phyloP scores from a whole-genome alignment of 345 rosid genomes.

The Populus nigra region DNA sequence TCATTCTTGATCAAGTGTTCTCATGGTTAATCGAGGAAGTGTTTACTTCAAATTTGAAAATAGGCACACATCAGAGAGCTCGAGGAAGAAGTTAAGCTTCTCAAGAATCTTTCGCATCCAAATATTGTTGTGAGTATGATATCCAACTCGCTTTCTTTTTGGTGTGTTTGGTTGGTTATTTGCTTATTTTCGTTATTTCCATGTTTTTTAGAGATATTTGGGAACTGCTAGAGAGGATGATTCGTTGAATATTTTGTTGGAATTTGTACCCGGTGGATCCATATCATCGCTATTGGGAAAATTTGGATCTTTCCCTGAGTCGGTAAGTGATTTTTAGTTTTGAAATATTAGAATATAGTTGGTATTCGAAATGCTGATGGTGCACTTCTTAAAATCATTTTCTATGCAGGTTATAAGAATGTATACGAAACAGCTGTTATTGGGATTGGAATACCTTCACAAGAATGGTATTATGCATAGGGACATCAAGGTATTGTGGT shows the following conservation, averaged over 20 bases:
- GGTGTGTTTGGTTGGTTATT: constrained; percentile 3
- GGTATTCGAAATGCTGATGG: not conserved
- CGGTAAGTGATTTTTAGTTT: constrained; percentile 31
- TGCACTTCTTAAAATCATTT: constrained; percentile 8
- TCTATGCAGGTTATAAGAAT: constrained; percentile 28
- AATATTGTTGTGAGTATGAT: constrained; percentile 33
- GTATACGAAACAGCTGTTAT: constrained; percentile 32
- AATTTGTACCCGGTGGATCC: constrained; percentile 38
- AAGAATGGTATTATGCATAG: constrained; percentile 33
- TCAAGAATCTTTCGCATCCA: constrained; percentile 34
- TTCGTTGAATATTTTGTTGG: constrained; percentile 34
- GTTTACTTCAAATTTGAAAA: constrained; percentile 9
- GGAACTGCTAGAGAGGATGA: constrained; percentile 37
- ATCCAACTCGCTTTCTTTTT: not conserved
- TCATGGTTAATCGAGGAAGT: not conserved
- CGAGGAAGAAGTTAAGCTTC: constrained; percentile 40
- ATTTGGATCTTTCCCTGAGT: constrained; percentile 36
- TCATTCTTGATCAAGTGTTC: not conserved
- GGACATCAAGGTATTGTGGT: constrained; percentile 29
- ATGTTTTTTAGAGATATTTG: constrained; percentile 29
- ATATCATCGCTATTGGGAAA: constrained; percentile 34
- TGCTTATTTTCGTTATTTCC: not conserved
- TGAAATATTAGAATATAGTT: not conserved
- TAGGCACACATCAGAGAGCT: constrained; percentile 36
- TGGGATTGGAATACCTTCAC: constrained; percentile 35